Base-by-base conservation (phyloP, 345 rosid species). In the Trapa bicornis region DNA sequence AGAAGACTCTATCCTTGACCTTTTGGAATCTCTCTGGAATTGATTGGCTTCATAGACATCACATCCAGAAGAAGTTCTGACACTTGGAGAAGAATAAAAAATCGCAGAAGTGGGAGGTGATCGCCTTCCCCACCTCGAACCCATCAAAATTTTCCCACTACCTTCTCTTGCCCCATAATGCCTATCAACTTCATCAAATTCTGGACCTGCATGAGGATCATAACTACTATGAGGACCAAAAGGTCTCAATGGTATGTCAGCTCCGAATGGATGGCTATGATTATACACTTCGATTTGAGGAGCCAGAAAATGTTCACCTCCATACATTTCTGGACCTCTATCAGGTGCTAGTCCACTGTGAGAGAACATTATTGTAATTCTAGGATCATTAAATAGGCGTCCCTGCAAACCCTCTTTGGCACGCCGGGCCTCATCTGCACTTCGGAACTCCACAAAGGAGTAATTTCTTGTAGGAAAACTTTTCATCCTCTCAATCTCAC, bases 341-440 rank as follows among this genome's bases (percentile, higher is more conserved):
- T 82, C 87, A 37, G 88, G 86, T 41, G 87, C 87, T 68, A 84
- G 70, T 64, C 74, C 89, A 72, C 93, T 85, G 67, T 82, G 86
- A 53, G 92, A 84, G 73, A 71, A 94, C 95, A 85, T 82, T 35
- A 91, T 94, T 41, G 92, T 88, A 69, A 94, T 91, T 65, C 96
- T 86, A 68, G 96, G 88, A 76, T 94, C 96, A 56, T 87, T 91
- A 71, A 94, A 89, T 66, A 94, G 82, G 68, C 99, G 82, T 45
- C 99, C 97, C 66, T 91, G 96, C 73, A 94, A 75, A 10, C 95
- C 97, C 77, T 91, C 99, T 80, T 91, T 95, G 22, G 96, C 97
- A 67, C 89, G 86, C 63, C 93, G 85, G 72, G 99, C 99, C 84
- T 95, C 99, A 75, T 87, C 96, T 38, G 83, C 83, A 68, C 96